Base-by-base conservation (phyloP, 352 stramenopile species). In the Globisporangium polare region DNA sequence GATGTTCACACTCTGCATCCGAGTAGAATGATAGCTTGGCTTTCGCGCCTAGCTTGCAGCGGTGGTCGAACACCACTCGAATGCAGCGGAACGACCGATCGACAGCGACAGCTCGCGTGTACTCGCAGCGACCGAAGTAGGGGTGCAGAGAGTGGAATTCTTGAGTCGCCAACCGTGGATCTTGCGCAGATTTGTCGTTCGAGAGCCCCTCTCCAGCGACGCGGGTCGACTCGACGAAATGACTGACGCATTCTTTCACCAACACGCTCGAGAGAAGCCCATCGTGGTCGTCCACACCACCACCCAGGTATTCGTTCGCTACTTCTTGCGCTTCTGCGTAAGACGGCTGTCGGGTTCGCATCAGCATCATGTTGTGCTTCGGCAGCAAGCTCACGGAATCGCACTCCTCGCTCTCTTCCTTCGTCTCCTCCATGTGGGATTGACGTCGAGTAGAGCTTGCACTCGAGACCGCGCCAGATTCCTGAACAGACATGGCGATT, bases 141-240 rank as follows among this genome's bases (percentile, higher is more conserved):
- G 87, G 85, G 33, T 96, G 87, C 22, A 96, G 65, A 3, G 87
- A 96, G 54, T 94, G 83, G 47, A 88, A 92, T 46, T 94, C 86
- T 24, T 75, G 55, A 17, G 62, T 53, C 0, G 61, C 49, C 60
- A 66, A 59, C 5, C 50, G 39, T n/a, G 73, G 58, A 20, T 64
- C 43, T 24, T 22, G 41, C 2, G 12, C 20, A 7, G 31, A 18
- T 33, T 33, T 35, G 18, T 58, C 58, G 15, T 27, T 31, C 17
- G 54, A 58, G 37, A 59, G 52, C 13, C 79, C 84, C 53, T 90
- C 73, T 27, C 78, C 72, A 29, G 86, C 87, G 43, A 92, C 80
- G 27, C 75, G 71, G 8, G 87, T 94, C 1, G 87, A 94, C 49
- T 89, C 77, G 18, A 92, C 78, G 63, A 96, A 92, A 54, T 96